phyloP scores from a whole-genome alignment of 352 stramenopile species.

The Halophytophthora polymorphica region DNA sequence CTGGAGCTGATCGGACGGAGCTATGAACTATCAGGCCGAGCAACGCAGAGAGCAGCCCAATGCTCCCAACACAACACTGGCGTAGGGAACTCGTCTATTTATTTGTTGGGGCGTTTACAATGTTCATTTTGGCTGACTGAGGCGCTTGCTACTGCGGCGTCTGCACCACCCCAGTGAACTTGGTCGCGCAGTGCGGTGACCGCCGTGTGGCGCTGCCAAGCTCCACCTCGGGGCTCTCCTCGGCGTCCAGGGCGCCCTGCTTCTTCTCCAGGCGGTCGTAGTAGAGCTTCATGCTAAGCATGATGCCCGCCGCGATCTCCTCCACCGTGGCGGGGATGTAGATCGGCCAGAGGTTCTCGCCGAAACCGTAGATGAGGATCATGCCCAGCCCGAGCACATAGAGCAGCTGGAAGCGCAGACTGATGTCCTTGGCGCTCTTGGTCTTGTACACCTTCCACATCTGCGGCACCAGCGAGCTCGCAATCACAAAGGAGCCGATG shows the following conservation, averaged over 20 bases:
- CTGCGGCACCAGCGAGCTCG: constrained; percentile 24
- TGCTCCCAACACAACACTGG: no score
- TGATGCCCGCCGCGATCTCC: constrained; percentile 9
- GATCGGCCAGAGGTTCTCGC: constrained; percentile 31
- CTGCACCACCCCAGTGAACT: no score
- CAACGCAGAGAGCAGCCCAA: no score
- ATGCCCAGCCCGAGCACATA: constrained; percentile 22
- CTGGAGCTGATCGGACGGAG: no score
- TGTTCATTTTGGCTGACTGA: no score
- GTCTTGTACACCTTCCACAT: constrained; percentile 33
- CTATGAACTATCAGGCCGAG: no score
- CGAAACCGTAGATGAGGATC: constrained; percentile 28
- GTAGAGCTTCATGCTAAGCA: constrained; percentile 30
- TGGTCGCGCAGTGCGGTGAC: no score
- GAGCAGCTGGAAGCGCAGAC: constrained; percentile 23
- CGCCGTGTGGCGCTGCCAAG: background rate
- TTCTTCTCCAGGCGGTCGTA: constrained; percentile 16
- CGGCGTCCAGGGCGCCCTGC: background rate
- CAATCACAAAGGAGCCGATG: constrained; percentile 35
- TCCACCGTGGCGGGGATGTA: constrained; percentile 35
- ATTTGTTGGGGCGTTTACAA: no score
- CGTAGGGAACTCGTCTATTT: no score
- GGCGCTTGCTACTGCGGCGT: no score
- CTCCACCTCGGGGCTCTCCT: constrained; percentile 2
- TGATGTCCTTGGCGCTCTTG: constrained; percentile 39